Conservation (phyloP, 1,284 basidiomycete species). For the Cerrena zonata region DNA sequence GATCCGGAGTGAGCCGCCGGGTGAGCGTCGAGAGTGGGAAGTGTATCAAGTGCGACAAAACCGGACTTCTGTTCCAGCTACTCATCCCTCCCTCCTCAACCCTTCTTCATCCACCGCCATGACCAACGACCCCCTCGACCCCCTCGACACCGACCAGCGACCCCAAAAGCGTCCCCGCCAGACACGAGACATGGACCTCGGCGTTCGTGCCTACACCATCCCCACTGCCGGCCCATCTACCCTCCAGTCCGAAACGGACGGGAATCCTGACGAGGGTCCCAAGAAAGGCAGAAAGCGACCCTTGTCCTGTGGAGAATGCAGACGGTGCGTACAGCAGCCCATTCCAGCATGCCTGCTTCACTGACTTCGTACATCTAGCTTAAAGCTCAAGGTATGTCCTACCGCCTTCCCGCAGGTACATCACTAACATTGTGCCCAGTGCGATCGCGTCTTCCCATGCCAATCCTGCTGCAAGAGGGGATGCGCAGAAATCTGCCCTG, state of each 20-base stretch:
- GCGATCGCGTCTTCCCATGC: slow-evolving; percentile 57
- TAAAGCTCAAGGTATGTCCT: slow-evolving; percentile 46
- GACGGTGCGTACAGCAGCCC: slow-evolving; percentile 35
- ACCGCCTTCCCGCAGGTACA: neutral
- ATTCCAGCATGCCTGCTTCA: slow-evolving; percentile 3
- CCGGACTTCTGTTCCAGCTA: slow-evolving; percentile 6
- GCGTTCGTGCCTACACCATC: slow-evolving; percentile 7
- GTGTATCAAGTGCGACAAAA: slow-evolving; percentile 9
- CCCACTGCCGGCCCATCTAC: slow-evolving; percentile 24
- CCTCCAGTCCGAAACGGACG: slow-evolving; percentile 22
- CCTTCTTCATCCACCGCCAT: slow-evolving; percentile 7
- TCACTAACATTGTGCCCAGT: slow-evolving; percentile 28
- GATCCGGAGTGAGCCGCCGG: neutral
- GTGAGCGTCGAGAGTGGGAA: slow-evolving; percentile 2
- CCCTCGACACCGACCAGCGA: slow-evolving; percentile 21
- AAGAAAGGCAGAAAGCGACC: slow-evolving; percentile 36
- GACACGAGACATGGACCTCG: slow-evolving; percentile 11
- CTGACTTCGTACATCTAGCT: slow-evolving; percentile 25
- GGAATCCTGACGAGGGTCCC: slow-evolving; percentile 18
- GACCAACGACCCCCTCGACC: slow-evolving; percentile 12
- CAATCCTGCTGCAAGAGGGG: slow-evolving; percentile 57
- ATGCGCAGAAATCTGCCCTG: slow-evolving; percentile 55
- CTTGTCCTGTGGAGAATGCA: slow-evolving; percentile 54
- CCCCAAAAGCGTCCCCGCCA: slow-evolving; percentile 21
- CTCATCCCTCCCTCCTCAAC: slow-evolving; percentile 6